Conservation (phyloP, 2,329 filamentous ascomycete species). For the Colletotrichum karsti region DNA sequence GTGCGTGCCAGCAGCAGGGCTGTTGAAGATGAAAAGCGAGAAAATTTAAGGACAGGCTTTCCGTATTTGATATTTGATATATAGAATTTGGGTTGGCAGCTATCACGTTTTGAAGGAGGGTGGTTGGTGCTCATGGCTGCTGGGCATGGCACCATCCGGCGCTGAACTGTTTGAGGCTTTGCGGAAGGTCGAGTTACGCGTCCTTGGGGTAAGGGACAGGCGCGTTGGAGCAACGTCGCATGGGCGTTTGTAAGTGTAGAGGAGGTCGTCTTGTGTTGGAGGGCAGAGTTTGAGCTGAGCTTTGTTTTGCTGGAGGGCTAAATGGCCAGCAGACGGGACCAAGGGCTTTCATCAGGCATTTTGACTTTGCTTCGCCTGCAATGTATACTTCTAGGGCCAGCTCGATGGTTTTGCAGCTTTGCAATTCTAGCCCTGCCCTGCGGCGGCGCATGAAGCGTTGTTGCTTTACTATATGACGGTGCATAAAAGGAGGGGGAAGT, state of each 20-base stretch:
- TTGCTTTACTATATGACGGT: not conserved
- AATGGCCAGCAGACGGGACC: not conserved
- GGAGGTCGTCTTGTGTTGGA: not conserved
- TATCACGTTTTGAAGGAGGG: conserved; percentile 10
- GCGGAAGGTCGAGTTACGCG: conserved; percentile 16
- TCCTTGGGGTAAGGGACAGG: not conserved
- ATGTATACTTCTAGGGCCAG: not conserved
- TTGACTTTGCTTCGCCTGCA: not conserved
- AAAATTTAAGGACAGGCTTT: not conserved
- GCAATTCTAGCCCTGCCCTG: not conserved
- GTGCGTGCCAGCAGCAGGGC: not conserved
- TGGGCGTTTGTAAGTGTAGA: not conserved
- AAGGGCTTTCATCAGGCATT: not conserved
- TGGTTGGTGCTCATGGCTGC: not conserved
- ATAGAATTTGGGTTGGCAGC: conserved; percentile 19
- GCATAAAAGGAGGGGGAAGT: not conserved
- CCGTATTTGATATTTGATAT: conserved; percentile 4
- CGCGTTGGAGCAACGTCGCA: not conserved
- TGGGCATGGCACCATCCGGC: conserved; percentile 2
- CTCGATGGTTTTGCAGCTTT: not conserved
- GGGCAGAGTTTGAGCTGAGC: conserved; percentile 1
- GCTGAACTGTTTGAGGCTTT: conserved; percentile 16
- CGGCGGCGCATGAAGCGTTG: conserved; percentile 3
- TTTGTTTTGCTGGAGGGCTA: not conserved
- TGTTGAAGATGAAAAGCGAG: not conserved